Evolutionary conservation across 306 rosid species (phyloP).

Genomic region (Vigna hirtella): DNA sequence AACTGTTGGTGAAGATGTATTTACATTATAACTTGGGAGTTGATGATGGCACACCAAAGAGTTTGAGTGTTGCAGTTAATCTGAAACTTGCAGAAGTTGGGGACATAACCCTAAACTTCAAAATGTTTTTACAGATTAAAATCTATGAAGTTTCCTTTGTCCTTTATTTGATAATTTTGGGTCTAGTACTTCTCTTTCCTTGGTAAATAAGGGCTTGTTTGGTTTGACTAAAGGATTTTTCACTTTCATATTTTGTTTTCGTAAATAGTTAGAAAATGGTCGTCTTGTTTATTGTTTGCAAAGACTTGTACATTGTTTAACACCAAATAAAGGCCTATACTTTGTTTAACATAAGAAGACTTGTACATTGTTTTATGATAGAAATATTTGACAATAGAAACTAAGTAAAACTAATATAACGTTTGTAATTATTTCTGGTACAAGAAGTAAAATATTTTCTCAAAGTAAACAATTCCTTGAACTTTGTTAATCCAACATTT

Average conservation of each 20-base stretch:
- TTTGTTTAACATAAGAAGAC: too few relatives aligned
- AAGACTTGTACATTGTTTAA: too few relatives aligned
- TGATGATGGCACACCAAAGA: not conserved
- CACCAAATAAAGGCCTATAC: too few relatives aligned
- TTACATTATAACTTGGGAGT: not conserved
- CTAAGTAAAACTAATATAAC: not conserved
- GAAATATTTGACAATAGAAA: not conserved
- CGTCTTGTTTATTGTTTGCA: not conserved
- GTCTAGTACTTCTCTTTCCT: not conserved
- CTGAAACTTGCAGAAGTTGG: constrained; percentile 1
- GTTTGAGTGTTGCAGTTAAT: not conserved
- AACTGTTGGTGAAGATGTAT: not conserved
- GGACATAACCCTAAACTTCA: not conserved
- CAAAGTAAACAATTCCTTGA: not conserved
- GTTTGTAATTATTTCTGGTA: not conserved
- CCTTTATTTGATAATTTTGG: not conserved
- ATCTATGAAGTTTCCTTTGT: not conserved
- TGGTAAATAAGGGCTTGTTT: not conserved
- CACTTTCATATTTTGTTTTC: not conserved
- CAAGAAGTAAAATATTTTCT: not conserved
- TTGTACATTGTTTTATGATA: not conserved
- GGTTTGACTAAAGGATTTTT: not conserved
- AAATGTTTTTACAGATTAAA: not conserved
- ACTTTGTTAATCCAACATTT: not conserved
- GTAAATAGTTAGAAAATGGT: not conserved